These are phyloP conservation scores for Coleophoma eucalyptorum DNA, from an alignment of 2,329 filamentous ascomycete genomes.

Conservation along the genomic window DNA sequence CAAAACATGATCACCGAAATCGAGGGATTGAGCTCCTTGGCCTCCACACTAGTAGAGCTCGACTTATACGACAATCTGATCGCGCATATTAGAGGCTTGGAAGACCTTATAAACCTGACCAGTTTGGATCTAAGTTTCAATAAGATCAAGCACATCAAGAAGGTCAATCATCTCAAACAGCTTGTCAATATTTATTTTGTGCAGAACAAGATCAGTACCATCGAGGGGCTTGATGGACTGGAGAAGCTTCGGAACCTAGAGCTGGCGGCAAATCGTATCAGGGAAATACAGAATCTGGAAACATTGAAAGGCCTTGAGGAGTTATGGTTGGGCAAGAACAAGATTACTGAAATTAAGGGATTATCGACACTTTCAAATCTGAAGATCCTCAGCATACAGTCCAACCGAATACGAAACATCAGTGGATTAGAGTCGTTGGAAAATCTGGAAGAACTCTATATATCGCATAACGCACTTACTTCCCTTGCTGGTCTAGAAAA, in stretches of 20 bases:
- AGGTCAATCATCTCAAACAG: constrained; percentile 71
- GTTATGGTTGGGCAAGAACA: constrained; percentile 95
- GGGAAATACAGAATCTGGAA: constrained; percentile 83
- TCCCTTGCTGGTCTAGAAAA: constrained; percentile 69
- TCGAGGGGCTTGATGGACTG: constrained; percentile 78
- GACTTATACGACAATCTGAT: constrained; percentile 98
- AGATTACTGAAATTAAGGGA: constrained; percentile 79
- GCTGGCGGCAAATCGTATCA: constrained; percentile 86
- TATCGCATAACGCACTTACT: constrained; percentile 89
- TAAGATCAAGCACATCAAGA: constrained; percentile 98
- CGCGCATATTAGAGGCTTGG: constrained; percentile 78
- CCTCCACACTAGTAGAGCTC: constrained; percentile 70
- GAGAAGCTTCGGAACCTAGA: constrained; percentile 78
- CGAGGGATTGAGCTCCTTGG: constrained; percentile 66
- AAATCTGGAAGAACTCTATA: constrained; percentile 87
- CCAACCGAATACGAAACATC: constrained; percentile 82
- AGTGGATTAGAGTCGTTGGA: constrained; percentile 70
- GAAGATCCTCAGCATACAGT: constrained; percentile 88
- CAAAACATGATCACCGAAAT: constrained; percentile 86
- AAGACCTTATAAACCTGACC: constrained; percentile 70
- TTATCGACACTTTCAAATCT: constrained; percentile 74
- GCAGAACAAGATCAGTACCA: constrained; percentile 86
- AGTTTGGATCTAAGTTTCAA: constrained; percentile 94
- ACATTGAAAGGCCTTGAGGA: constrained; percentile 75
- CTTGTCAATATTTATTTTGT: constrained; percentile 87